Evolutionary conservation across 2,329 filamentous ascomycete genomes (phyloP).

Genomic region (Penicillium aurantiogriseum): DNA sequence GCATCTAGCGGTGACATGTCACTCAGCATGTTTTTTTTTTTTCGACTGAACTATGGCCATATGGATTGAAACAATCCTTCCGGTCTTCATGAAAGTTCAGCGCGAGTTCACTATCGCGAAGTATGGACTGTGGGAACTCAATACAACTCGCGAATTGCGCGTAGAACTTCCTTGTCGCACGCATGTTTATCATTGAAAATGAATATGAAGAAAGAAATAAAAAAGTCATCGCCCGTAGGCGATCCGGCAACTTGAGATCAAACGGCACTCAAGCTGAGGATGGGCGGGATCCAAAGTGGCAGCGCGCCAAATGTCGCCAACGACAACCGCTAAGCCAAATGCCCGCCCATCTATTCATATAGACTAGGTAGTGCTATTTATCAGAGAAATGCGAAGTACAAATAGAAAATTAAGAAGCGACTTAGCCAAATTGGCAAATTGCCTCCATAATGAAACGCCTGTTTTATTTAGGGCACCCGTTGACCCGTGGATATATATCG

Average conservation of each 20-base stretch:
- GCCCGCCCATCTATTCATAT: neutral
- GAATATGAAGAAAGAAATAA: neutral
- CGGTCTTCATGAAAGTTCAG: neutral
- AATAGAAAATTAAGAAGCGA: neutral
- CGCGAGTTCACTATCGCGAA: constrained; percentile 19
- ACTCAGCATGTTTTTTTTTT: neutral
- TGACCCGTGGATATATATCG: neutral
- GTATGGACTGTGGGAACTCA: constrained; percentile 24
- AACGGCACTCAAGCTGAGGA: neutral
- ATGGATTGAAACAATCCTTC: neutral
- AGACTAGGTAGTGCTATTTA: neutral
- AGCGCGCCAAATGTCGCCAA: neutral
- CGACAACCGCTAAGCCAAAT: neutral
- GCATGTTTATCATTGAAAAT: neutral
- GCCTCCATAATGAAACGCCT: neutral
- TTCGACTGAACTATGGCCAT: neutral
- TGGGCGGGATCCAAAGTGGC: neutral
- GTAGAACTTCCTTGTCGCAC: neutral
- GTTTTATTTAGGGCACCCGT: neutral
- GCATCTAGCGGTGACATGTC: neutral
- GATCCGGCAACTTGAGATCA: neutral
- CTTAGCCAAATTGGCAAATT: neutral
- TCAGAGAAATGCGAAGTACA: neutral
- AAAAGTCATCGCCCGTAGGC: neutral
- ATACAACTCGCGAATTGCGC: constrained; percentile 22